These are phyloP conservation scores for Lavandula angustifolia DNA, from an alignment of 257 asterid species.

Conservation along the genomic window DNA sequence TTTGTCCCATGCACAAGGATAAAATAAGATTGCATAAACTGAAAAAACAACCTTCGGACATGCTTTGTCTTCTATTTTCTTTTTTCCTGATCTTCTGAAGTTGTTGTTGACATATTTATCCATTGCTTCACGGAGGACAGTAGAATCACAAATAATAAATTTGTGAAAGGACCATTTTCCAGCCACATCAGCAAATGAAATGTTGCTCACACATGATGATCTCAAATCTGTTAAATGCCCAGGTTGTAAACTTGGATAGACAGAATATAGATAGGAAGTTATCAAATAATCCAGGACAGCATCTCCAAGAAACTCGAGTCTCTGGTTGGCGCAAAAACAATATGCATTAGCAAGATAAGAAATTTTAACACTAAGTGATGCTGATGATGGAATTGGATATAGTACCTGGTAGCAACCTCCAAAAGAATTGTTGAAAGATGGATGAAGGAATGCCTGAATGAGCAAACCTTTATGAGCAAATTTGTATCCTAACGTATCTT, in stretches of 20 bases:
- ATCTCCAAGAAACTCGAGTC: slow-evolving; percentile 97
- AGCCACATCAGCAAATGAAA: slow-evolving; percentile 82
- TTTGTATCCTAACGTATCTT: slow-evolving; percentile 52
- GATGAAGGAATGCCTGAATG: slow-evolving; percentile 94
- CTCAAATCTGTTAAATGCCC: slow-evolving; percentile 96
- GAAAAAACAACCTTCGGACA: slow-evolving; percentile 80
- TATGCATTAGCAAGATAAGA: slow-evolving; percentile 24
- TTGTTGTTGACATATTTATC: slow-evolving; percentile 52
- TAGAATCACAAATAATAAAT: slow-evolving; percentile 64
- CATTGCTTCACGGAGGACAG: slow-evolving; percentile 62
- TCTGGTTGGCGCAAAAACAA: slow-evolving; percentile 54
- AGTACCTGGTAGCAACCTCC: slow-evolving; percentile 98
- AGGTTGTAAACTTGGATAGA: slow-evolving; percentile 80
- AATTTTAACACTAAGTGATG: slow-evolving; percentile 5
- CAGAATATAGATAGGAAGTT: slow-evolving; percentile 87
- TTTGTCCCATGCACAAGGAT: neutral
- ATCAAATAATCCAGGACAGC: slow-evolving; percentile 96
- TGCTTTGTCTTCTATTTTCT: slow-evolving; percentile 50
- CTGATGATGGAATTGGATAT: slow-evolving; percentile 22
- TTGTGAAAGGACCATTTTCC: slow-evolving; percentile 61
- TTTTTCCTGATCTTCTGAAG: slow-evolving; percentile 44
- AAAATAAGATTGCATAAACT: neutral
- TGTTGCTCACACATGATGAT: slow-evolving; percentile 73
- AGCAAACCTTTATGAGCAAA: slow-evolving; percentile 82
- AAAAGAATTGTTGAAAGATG: slow-evolving; percentile 66